Percentiles rank a stretch among this genome's conserved stretches.
phyloP scores from a whole-genome alignment of 768 basidiomycete genomes.

The Russula lepida region DNA sequence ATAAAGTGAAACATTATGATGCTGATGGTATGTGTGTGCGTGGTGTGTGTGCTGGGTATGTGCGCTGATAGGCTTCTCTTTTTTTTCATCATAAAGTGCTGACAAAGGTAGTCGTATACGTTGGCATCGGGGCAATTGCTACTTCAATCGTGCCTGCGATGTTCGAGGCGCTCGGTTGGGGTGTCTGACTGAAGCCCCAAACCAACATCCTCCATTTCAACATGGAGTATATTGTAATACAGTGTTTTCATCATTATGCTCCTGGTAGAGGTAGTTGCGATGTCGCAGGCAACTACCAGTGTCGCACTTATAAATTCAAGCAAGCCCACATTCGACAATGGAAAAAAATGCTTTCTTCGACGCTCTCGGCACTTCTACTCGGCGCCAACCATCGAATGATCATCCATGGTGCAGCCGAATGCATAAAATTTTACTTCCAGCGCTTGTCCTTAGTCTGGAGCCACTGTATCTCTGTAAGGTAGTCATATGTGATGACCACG shows the following conservation, averaged over 20 bases:
- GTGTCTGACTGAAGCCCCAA: conserved; percentile 29
- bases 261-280: background rate
- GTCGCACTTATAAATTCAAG: no score
- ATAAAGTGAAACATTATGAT: conserved; percentile 67
- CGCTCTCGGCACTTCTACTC: no score
- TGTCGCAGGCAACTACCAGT: background rate
- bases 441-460: no score
- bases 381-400: no score
- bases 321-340: no score
- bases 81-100: conserved; percentile 41
- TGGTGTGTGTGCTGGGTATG: background rate
- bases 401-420: no score
- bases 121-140: conserved; percentile 71
- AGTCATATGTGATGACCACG: no score
- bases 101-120: conserved; percentile 86
- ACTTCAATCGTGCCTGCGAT: conserved; percentile 53
- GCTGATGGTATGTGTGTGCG: conserved; percentile 57
- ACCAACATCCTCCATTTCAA: background rate
- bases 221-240: background rate
- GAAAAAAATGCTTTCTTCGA: no score
- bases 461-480: no score
- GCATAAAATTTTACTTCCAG: no score
- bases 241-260: background rate
- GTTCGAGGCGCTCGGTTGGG: conserved; percentile 66
- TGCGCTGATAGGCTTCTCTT: background rate